Evolutionary conservation across 371 early-diverging fungal species (phyloP), one percentile per base, ranked within the genome.

Genomic region (Chytridium lagenaria): DNA sequence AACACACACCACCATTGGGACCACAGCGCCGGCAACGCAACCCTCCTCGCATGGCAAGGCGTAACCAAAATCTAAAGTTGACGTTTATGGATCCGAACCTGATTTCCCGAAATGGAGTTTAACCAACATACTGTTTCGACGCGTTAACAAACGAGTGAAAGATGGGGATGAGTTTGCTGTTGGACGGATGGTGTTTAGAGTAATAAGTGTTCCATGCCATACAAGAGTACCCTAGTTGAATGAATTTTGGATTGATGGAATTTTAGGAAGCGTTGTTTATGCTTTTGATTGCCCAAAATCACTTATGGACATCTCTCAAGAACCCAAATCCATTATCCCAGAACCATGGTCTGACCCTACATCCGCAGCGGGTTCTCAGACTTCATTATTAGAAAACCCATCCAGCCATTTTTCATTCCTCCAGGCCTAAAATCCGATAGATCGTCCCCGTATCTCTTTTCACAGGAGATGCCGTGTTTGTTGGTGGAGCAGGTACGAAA

Each of bases 1-100:
- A 39, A 39, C 12, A 71, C 71, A 0, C 71, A 71, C 52, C 71
- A 71, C 36, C 71, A 71, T 15, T 71, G 71, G 71, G 71, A 71
- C 66, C 71, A 71, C 31, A 44, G 59, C 10, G 65, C 37, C 16
- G 52, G 50, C 22, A 50, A 63, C 52, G 23, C 70, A n/a, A 34
- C 16, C 7, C 37, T 55, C 16, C 50, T 33, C 3, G 15, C 55
- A 16, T 50, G 34, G 28, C 26, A 22, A 15, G 34, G 1, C 26
- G 28, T 7, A 19, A 50, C 22, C 69, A 51, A 5, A 36, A 34
- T 7, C 3, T 5, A 33, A 7, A 7, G 67, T 44, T 23, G 23
- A 37, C 3, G 61, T 70, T 16, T 70, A 59, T 37, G 70, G 70
- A 19, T 59, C 70, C 12, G n/a, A 15, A 2, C 26, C 33, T 28